Evolutionary conservation across 345 rosid genomes (phyloP), one percentile per base, ranked within the genome.

Genomic region (Noccaea caerulescens): DNA sequence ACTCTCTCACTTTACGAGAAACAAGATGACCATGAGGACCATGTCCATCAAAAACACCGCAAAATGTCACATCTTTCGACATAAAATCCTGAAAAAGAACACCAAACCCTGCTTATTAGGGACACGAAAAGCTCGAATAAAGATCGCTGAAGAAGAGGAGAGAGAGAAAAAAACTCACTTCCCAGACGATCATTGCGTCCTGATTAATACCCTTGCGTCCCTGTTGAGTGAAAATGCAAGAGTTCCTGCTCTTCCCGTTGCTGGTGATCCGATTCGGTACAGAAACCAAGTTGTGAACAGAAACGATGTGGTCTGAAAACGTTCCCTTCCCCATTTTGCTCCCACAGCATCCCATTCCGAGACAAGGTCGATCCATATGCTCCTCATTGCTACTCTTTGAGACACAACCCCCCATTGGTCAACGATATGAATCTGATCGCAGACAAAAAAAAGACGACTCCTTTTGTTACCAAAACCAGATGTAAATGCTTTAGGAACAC

Each of bases 1-100:
- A 77, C 62, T 94, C 99, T 82, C 97, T 90, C 66, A 94, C 99
- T 83, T 87, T 94, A 72, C 91, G 92, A 27, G 99, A 89, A 69
- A 95, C 99, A 52, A 87, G 97, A 85, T 95, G 99, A 46, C 99
- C 99, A 61, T 90, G 88, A 39, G 99, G 99, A 60, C 99, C 99
- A 74, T 95, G 99, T 72, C 99, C 99, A 82, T 95, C 99, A 71
- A 95, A 95, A 33, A 95, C 87, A 25, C 99, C 99, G 50, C 97
- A 92, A 63, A 95, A 92, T 4, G 86, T 95, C 77, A 84, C 86
- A 77, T 92, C 98, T 73, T 90, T 90, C n/a, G 84, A 72, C 84
- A 88, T 71, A 84, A 90, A 95, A 78, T 94, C 99, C 99, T 94
- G 75, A 54, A 83, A 16, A 38, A 63, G 13, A 10, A 64, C 54